Evolutionary conservation across 805 yeast species (phyloP), one percentile per base, ranked within the genome.

Genomic region (Tetrapisispora taiwanensis): DNA sequence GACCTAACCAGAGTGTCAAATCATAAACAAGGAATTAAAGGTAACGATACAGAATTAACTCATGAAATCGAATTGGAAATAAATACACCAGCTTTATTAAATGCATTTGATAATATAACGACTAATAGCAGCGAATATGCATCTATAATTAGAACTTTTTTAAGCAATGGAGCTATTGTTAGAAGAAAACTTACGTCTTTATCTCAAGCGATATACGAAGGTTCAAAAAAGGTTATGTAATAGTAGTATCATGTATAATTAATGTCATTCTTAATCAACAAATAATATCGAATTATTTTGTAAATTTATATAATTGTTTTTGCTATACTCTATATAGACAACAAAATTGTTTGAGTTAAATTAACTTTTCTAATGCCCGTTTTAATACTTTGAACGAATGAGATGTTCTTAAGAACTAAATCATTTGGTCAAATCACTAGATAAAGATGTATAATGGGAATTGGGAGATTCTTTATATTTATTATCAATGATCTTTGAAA

Each of bases 1-100:
- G 94, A 84, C 63, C 65, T 84, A 48, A 84, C 94, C 1, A 72
- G 74, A 50, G 85, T 83, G 2, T 48, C 55, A 36, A 51, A 54
- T 15, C 60, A 59, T 45, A 52, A 57, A 14, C 50, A 49, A 41
- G 55, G 59, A 8, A 48, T 46, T 7, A 54, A 54, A 41, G 56
- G 54, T 2, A 44, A 49, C 24, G 59, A 60, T 20, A 45, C 59
- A 12, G 63, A 60, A 37, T 41, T 46, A 7, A 62, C 66, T 2
- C 60, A 58, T 36, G 81, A 76, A 53, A 64, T 73, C 32, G 81
- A 76, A 56, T 52, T 76, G 31, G 81, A 76, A 61, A 62, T 75
- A 17, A 74, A 75, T 48, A 60, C 71, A 31, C 60, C 64, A 0
- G 65, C 70, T 39, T 55, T 76, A 28, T 42, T 73, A 17, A 51